Percentiles rank a stretch among this genome's conserved stretches.
phyloP scores from a whole-genome alignment of 2,329 filamentous ascomycete genomes.

The Leptodontidium sp. region DNA sequence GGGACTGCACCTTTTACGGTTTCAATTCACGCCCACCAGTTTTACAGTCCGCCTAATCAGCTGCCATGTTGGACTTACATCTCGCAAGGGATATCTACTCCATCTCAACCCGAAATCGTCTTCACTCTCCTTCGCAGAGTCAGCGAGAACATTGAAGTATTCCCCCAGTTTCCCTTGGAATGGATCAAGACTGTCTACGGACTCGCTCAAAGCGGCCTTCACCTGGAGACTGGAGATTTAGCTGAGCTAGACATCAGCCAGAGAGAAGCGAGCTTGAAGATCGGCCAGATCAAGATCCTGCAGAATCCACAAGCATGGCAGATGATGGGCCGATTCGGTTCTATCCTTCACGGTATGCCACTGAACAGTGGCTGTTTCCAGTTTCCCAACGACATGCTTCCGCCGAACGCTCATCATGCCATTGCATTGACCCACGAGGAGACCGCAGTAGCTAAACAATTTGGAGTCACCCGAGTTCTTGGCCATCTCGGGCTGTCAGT shows the following conservation, averaged over 20 bases:
- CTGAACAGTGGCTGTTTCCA: background rate
- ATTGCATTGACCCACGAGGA: background rate
- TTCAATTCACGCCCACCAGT: background rate
- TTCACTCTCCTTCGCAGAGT: background rate
- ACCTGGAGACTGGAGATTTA: background rate
- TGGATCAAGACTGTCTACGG: background rate
- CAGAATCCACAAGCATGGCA: background rate
- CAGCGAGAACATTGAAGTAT: background rate
- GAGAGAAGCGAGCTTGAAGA: background rate
- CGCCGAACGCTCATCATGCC: background rate
- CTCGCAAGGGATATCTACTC: background rate
- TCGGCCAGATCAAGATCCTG: background rate
- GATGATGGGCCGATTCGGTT: background rate
- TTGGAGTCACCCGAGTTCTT: constrained; percentile 1
- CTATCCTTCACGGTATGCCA: background rate
- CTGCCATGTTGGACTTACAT: background rate
- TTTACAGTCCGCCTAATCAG: background rate
- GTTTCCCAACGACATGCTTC: background rate
- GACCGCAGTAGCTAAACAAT: background rate
- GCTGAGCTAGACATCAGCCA: background rate
- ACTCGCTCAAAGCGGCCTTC: background rate
- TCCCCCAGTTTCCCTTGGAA: background rate
- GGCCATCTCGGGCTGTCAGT: background rate
- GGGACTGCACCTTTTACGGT: background rate
- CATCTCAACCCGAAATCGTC: background rate